Evolutionary conservation across 179 eudicot species (phyloP), one percentile per base, ranked within the genome.

Genomic region (Pouteria campechiana): DNA sequence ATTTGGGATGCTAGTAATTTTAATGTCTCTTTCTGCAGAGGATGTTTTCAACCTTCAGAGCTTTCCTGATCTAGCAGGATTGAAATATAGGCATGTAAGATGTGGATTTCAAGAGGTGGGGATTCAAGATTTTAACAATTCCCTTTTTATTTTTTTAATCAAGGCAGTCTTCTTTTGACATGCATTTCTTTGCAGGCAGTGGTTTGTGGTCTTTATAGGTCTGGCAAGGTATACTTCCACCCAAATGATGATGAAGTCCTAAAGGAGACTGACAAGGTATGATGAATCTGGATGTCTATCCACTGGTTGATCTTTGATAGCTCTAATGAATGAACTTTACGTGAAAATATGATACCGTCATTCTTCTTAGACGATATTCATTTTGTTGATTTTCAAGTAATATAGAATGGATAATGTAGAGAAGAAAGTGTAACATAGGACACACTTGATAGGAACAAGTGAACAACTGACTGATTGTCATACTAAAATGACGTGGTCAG

Each of bases 151-250:
- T 20, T 14, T 48, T 24, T 32, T n/a, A n/a, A n/a, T n/a, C n/a
- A n/a, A n/a, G n/a, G n/a, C n/a, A n/a, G n/a, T n/a, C n/a, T n/a
- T 23, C 37, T 14, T 28, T 19, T 12, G 31, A 5, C 55, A 13
- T 42, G 3, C 24, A 38, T 29, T 28, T 25, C 39, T 11, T 65
- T 65, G 37, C 77, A 90, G 98, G 85, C 76, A 50, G 74, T 86
- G 56, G 85, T 86, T 49, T 86, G 96, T 70, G 98, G 98, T 43
- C 87, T 90, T 55, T 63, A 73, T 63, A 72, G 90, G 27, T 46
- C 50, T 48, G 94, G 92, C 58, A 67, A 54, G 54, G 58, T 77
- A 52, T 48, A 61, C 48, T 90, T 90, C 52, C 98, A 90, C 68
- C 98, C 96, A 57, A 70, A 61, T 44, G 94, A 90, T 40, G 75